These are phyloP conservation scores for Batrachochytrium dendrobatidis DNA, from an alignment of 371 early-diverging fungal species.

Conservation along the genomic window DNA sequence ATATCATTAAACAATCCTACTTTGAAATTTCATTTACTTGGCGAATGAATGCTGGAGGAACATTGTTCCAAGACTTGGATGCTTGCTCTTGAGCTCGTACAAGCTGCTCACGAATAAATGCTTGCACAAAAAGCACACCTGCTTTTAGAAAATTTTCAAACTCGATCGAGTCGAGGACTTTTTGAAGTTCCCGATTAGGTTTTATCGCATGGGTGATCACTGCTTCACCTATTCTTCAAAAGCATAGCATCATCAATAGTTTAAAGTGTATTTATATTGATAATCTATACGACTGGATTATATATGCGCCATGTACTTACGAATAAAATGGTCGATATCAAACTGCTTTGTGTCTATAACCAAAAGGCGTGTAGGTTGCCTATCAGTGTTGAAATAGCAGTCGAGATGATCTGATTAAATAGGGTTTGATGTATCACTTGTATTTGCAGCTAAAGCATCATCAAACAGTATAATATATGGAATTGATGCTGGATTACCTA, in stretches of 20 bases:
- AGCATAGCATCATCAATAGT: no score
- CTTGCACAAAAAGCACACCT: slow-evolving; percentile 17
- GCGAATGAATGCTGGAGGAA: neutral
- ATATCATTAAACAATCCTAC: slow-evolving; percentile 9
- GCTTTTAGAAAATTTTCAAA: slow-evolving; percentile 21
- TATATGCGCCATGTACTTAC: no score
- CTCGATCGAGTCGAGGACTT: slow-evolving; percentile 14
- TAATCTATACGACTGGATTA: no score
- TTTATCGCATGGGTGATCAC: neutral
- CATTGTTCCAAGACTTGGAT: neutral
- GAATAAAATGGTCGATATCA: slow-evolving; percentile 1
- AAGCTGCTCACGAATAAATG: slow-evolving; percentile 5
- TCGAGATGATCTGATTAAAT: no score
- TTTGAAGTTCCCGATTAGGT: slow-evolving; percentile 9
- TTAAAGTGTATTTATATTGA: no score
- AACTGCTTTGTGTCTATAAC: neutral
- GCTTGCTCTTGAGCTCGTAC: neutral
- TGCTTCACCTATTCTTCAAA: neutral
- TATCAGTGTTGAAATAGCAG: no score
- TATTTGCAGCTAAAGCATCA: no score
- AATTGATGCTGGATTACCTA: no score
- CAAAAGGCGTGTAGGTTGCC: neutral
- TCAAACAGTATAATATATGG: no score
- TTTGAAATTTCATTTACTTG: neutral
- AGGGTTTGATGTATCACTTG: no score